Conservation (phyloP, 148 eudicot species). For the Rhododendron molle region DNA sequence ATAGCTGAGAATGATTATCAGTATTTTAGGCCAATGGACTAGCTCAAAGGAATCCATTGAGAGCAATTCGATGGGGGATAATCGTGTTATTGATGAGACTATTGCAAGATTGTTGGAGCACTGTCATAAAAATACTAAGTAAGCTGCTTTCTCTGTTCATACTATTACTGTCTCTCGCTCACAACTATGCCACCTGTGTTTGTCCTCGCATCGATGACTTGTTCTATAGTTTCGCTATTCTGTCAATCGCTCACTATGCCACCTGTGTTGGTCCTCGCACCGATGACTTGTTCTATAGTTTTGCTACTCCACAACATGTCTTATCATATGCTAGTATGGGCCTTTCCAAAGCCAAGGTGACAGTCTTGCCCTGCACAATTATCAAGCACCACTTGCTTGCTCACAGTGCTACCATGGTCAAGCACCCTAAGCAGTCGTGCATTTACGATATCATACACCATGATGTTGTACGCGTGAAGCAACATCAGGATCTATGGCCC, state of each 20-base stretch:
- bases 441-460: background rate
- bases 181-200: background rate
- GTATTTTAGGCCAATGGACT: slow-evolving; percentile 57
- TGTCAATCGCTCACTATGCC: background rate
- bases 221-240: background rate
- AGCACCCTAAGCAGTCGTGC: background rate
- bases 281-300: background rate
- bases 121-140: slow-evolving; percentile 43
- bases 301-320: background rate
- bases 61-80: slow-evolving; percentile 14
- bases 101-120: slow-evolving; percentile 53
- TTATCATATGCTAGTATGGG: background rate
- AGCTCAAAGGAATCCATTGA: slow-evolving; percentile 28
- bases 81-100: slow-evolving; percentile 35
- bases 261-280: background rate
- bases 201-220: background rate
- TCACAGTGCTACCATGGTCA: background rate
- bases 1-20: slow-evolving; percentile 55
- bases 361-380: background rate
- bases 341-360: background rate
- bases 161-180: background rate
- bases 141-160: slow-evolving; percentile 17
- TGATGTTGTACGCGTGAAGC: background rate
- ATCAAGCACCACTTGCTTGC: background rate
- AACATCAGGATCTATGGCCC: background rate